Evolutionary conservation across 495 filamentous ascomycete genomes (phyloP), one percentile per base, ranked within the genome.

Genomic region (Penicillium egyptiacum): DNA sequence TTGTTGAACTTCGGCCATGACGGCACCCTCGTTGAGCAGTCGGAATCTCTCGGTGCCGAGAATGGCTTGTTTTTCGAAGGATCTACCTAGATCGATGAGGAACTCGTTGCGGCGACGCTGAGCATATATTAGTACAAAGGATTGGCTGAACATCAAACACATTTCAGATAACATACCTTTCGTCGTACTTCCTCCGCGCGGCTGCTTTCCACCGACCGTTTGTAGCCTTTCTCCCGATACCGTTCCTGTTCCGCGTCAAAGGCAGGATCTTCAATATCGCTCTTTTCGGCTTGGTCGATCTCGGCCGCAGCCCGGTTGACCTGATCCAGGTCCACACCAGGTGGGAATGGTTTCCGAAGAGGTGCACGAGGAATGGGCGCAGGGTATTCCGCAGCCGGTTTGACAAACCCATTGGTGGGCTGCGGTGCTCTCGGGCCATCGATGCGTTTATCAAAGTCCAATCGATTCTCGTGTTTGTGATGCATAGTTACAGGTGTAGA

Each of bases 1-100:
- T 53, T 88, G 86, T 57, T 94, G 89, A 1, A 98, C 93, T 62
- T 96, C 87, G 43, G 88, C 82, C 50, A 92, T 78, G 17, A 92
- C 94, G 14, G 85, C 86, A 5, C 84, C 79, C 63, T 86, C 84
- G 61, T 88, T 79, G 30, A 66, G 63, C n/a, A 70, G 60, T 49
- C 81, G 70, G 63, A 84, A 88, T 30, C 79, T 75, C 19, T 82
- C 75, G 45, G 76, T 77, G 26, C 81, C 83, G 5, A 71, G 65
- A 41, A 80, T 71, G 22, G 81, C 81, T 60, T 84, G 79, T 47
- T 66, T 75, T 58, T 77, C 77, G 37, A 89, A 79, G 19, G 78
- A 75, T 39, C 78, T 74, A 16, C 75, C 74, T 23, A 85, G 75
- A 23, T 76, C 75, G 22, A 76, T 65, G 17, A 82, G 64, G 44